Evolutionary conservation across 2,329 filamentous ascomycete genomes (phyloP).

Genomic region (Pseudopithomyces chartarum): DNA sequence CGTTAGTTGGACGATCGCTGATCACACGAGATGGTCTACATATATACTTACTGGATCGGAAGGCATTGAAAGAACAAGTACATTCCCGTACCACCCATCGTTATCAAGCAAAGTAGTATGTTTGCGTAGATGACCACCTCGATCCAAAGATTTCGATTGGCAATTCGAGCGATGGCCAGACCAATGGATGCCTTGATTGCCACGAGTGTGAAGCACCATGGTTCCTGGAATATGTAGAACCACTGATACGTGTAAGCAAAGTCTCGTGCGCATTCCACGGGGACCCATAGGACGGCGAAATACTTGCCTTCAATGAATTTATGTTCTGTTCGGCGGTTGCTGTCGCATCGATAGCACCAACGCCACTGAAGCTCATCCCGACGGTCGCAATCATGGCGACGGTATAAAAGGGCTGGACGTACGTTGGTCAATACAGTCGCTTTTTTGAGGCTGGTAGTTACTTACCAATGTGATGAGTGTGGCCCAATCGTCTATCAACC

Average conservation of each 20-base stretch:
- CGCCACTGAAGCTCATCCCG: slow-evolving; percentile 1
- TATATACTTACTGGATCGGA: background rate
- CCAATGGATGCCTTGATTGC: slow-evolving; percentile 1
- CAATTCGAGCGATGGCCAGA: background rate
- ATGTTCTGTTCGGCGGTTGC: background rate
- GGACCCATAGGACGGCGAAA: background rate
- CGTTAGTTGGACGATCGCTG: background rate
- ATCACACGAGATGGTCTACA: background rate
- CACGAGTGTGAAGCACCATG: slow-evolving; percentile 2
- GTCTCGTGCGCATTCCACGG: background rate
- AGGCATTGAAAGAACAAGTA: background rate
- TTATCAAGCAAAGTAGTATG: background rate
- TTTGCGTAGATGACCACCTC: background rate
- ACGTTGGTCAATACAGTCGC: background rate
- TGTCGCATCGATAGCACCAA: background rate
- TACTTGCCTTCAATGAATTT: background rate
- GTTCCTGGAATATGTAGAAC: slow-evolving; percentile 4
- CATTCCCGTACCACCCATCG: background rate
- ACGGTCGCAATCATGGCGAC: background rate
- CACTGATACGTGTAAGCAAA: background rate
- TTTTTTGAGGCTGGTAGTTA: background rate
- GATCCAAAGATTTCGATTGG: background rate
- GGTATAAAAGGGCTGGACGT: background rate
- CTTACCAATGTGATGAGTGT: background rate
- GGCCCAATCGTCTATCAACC: background rate